Evolutionary conservation across 306 rosid species (phyloP).

Genomic region (Quercus engelmannii): DNA sequence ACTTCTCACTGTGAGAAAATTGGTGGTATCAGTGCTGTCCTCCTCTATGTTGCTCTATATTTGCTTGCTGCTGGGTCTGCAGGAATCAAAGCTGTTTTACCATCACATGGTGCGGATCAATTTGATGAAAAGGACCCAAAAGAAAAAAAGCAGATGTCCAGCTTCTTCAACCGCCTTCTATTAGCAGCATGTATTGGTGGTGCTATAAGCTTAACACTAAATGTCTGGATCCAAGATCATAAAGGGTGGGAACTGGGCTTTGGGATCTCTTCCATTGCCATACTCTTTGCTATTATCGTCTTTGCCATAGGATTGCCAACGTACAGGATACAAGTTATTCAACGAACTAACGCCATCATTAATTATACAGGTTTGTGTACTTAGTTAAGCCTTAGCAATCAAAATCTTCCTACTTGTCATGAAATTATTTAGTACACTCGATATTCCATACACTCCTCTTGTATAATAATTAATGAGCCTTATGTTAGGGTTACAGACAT

Average conservation of each 20-base stretch:
- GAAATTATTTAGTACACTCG: no score
- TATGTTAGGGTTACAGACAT: no score
- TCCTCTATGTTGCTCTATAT: slow-evolving; percentile 68
- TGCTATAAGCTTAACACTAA: slow-evolving; percentile 61
- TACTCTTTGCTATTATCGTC: slow-evolving; percentile 39
- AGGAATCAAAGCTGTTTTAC: slow-evolving; percentile 73
- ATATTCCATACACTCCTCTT: no score
- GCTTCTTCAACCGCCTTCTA: slow-evolving; percentile 66
- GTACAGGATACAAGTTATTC: slow-evolving; percentile 54
- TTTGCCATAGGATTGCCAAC: slow-evolving; percentile 64
- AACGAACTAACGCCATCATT: slow-evolving; percentile 52
- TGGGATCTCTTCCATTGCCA: slow-evolving; percentile 56
- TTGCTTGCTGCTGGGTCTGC: slow-evolving; percentile 56
- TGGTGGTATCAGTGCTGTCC: slow-evolving; percentile 36
- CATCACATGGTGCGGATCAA: slow-evolving; percentile 92
- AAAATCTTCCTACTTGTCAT: neutral
- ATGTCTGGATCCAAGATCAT: slow-evolving; percentile 70
- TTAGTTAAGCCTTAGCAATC: neutral
- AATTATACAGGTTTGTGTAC: slow-evolving; percentile 55
- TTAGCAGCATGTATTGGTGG: slow-evolving; percentile 71
- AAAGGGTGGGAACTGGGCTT: slow-evolving; percentile 95
- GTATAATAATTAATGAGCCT: no score
- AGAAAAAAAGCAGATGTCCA: slow-evolving; percentile 73
- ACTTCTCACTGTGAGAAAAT: slow-evolving; percentile 41
- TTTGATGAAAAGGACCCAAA: slow-evolving; percentile 73